These are phyloP conservation scores for Taphrina wiesneri DNA, from an alignment of 1,139 yeast species.

Conservation along the genomic window DNA sequence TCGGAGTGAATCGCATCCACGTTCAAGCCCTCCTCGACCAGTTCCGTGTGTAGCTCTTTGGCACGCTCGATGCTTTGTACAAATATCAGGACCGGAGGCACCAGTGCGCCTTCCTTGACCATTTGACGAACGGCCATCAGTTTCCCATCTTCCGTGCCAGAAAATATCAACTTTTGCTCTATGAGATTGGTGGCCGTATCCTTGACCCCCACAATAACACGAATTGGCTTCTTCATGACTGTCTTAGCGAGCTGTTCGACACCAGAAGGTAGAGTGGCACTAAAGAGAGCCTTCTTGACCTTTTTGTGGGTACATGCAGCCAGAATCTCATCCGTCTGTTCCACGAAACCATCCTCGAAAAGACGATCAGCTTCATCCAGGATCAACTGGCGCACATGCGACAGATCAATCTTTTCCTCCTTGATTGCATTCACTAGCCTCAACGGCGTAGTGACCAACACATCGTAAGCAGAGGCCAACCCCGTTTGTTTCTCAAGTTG, in stretches of 20 bases:
- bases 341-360: conserved; percentile 85
- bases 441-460: conserved; percentile 83
- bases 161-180: conserved; percentile 78
- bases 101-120: conserved; percentile 73
- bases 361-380: conserved; percentile 96
- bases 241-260: conserved; percentile 86
- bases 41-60: conserved; percentile 88
- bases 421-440: conserved; percentile 78
- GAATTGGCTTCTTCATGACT: conserved; percentile 80
- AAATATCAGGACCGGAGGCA: conserved; percentile 90
- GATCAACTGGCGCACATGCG: conserved; percentile 68
- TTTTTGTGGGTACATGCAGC: conserved; percentile 61
- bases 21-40: conserved; percentile 83
- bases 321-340: conserved; percentile 84
- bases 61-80: conserved; percentile 92
- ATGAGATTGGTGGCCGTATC: conserved; percentile 87
- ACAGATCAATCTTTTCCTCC: conserved; percentile 59
- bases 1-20: conserved; percentile 97
- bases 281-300: conserved; percentile 69
- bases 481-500: conserved; percentile 55
- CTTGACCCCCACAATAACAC: conserved; percentile 88
- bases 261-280: conserved; percentile 93
- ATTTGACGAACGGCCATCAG: conserved; percentile 85
- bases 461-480: conserved; percentile 67
- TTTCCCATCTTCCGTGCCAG: conserved; percentile 95